Evolutionary conservation across 805 yeast genomes (phyloP).

Genomic region (Dipodascopsis uninucleata): DNA sequence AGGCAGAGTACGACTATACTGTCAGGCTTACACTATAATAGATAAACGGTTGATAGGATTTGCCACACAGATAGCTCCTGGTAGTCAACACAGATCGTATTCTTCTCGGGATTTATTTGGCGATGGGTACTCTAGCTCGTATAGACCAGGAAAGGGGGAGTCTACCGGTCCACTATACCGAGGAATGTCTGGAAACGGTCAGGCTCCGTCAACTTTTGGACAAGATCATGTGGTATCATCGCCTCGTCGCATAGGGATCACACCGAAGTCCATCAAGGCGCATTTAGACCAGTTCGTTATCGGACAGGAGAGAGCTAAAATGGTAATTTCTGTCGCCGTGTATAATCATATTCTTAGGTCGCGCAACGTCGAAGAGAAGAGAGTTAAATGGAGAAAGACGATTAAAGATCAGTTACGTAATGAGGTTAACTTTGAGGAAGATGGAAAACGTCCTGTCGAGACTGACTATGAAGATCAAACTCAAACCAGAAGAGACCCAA

Average conservation of each 20-base stretch:
- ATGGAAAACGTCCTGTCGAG: conserved; percentile 1
- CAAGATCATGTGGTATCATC: not conserved
- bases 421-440: conserved; percentile 6
- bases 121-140: conserved; percentile 12
- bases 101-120: conserved; percentile 15
- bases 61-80: too few species aligned
- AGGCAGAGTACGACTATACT: too few species aligned
- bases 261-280: conserved; percentile 39
- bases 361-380: conserved; percentile 18
- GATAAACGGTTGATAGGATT: too few species aligned
- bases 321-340: conserved; percentile 58
- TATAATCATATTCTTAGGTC: conserved; percentile 53
- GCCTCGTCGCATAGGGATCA: conserved; percentile 1
- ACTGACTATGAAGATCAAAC: not conserved
- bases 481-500: not conserved
- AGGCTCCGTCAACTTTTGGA: conserved; percentile 1
- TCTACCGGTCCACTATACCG: conserved; percentile 22
- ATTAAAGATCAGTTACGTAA: conserved; percentile 14
- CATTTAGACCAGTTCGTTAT: conserved; percentile 51
- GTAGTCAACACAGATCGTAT: not conserved
- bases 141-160: conserved; percentile 11
- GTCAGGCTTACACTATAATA: too few species aligned
- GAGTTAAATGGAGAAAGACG: conserved; percentile 7
- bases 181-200: conserved; percentile 2
- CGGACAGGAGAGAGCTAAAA: conserved; percentile 55